Conservation (phyloP, 495 filamentous ascomycete genomes). For the Evernia prunastri region DNA sequence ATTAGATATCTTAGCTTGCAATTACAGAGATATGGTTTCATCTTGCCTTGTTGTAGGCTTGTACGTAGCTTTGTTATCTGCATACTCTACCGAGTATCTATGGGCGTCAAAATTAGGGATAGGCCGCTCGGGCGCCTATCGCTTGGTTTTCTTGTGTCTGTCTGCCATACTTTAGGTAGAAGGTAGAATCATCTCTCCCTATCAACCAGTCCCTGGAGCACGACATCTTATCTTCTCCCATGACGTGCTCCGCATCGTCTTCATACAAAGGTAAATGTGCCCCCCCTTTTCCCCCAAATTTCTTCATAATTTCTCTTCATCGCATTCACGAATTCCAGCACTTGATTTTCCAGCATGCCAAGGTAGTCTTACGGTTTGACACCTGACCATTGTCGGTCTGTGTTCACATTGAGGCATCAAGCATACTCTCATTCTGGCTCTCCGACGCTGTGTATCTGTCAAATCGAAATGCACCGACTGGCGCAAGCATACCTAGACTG, state of each 20-base stretch:
- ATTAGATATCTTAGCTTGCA: background rate
- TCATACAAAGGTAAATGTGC: constrained; percentile 2
- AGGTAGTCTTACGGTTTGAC: background rate
- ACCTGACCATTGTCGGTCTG: background rate
- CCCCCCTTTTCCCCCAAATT: background rate
- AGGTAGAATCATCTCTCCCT: constrained; percentile 6
- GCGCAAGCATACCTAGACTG: background rate
- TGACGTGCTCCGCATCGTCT: constrained; percentile 11
- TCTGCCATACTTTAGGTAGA: too few relatives aligned
- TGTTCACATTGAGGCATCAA: background rate
- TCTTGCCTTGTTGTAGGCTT: constrained; percentile 2
- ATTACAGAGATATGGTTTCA: background rate
- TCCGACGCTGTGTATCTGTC: background rate
- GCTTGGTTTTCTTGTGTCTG: background rate
- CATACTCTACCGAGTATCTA: background rate
- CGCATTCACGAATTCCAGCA: background rate
- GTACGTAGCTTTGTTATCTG: constrained; percentile 1
- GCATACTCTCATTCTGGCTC: background rate
- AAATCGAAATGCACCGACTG: background rate
- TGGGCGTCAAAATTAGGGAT: constrained; percentile 1
- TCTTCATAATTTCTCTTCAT: background rate
- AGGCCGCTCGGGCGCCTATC: background rate
- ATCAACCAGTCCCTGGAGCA: constrained; percentile 12
- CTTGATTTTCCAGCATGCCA: background rate
- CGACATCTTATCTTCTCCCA: constrained; percentile 16